Evolutionary conservation across 2,329 filamentous ascomycete genomes (phyloP), one percentile per base, ranked within the genome.

Genomic region (Sclerotinia glacialis): DNA sequence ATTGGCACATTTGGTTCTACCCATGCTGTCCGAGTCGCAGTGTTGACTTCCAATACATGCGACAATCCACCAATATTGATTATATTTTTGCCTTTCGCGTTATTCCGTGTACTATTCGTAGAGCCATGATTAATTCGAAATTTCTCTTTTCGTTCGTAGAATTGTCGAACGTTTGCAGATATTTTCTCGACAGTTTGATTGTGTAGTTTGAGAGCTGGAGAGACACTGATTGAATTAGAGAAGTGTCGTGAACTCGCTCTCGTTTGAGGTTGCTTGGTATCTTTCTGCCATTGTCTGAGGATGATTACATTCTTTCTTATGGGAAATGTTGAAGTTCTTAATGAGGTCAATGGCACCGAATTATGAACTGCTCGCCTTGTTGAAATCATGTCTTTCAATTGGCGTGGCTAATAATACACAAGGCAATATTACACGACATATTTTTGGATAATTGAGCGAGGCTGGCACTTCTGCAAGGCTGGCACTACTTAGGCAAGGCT

Each of bases 1-100:
- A 91, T 90, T 0, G 86, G 80, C 4, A 91, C 87, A 70, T 90
- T 91, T 0, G 88, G 87, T 72, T 91, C 87, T 0, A 89, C 87
- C 0, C 86, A 72, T 58, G 79, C 80, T 16, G 78, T 82, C 68
- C 79, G 80, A 7, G 73, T 76, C 21, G 75, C 67, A 12, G 70
- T 70, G 70, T 83, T 76, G 56, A 85, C 77, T 9, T 74, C 69
- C 11, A 85, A 69, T 1, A 85, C 79, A 71, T 82, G 75, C 44
- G 79, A 79, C n/a, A 84, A 77, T 4, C 72, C 74, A 69, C 78
- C 81, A n/a, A 81, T 83, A 69, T 84, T 81, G 54, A 85, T 77
- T 65, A 82, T 72, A 58, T 78, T 76, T 34, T 75, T 77, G 12
- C 65, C 65, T 49, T 79, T 77, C 53, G 79, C 72, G 31, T 78